A percentile compares a stretch with the other conserved stretches of the same genome.
Conservation (phyloP, 1,284 basidiomycete species). For the Fomitopsis pinicola region DNA sequence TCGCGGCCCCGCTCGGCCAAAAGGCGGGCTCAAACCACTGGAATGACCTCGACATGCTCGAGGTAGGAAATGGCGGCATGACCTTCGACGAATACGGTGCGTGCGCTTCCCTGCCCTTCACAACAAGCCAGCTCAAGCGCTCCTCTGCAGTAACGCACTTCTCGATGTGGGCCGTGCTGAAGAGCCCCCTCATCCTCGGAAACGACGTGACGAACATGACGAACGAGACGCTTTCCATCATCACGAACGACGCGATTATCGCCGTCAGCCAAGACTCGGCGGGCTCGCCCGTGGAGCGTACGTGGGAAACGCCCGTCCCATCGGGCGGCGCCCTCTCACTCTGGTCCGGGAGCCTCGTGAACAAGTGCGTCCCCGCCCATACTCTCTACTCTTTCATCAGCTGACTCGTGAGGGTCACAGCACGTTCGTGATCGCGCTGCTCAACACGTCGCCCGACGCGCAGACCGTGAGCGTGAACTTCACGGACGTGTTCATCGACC, state of each 20-base stretch:
- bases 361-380: constrained; percentile 21
- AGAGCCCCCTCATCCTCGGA: constrained; percentile 39
- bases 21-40: constrained; percentile 36
- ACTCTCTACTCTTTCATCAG: not conserved
- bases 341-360: constrained; percentile 28
- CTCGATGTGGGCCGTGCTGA: constrained; percentile 39
- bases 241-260: constrained; percentile 34
- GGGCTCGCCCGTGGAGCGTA: constrained; percentile 25
- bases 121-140: not conserved
- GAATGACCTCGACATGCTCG: constrained; percentile 43
- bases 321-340: constrained; percentile 29
- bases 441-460: constrained; percentile 31
- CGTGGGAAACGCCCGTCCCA: constrained; percentile 26
- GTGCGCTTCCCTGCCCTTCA: not conserved
- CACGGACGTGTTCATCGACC: constrained; percentile 32
- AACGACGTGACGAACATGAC: constrained; percentile 37
- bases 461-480: constrained; percentile 30
- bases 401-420: constrained; percentile 9
- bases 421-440: constrained; percentile 30
- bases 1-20: constrained; percentile 35
- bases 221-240: constrained; percentile 29
- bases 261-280: constrained; percentile 30
- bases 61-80: constrained; percentile 41
- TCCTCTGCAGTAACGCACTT: constrained; percentile 32
- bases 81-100: constrained; percentile 36